Evolutionary conservation across 768 basidiomycete species (phyloP), one percentile per base, ranked within the genome.

Genomic region (Dacryopinax primogenitus): DNA sequence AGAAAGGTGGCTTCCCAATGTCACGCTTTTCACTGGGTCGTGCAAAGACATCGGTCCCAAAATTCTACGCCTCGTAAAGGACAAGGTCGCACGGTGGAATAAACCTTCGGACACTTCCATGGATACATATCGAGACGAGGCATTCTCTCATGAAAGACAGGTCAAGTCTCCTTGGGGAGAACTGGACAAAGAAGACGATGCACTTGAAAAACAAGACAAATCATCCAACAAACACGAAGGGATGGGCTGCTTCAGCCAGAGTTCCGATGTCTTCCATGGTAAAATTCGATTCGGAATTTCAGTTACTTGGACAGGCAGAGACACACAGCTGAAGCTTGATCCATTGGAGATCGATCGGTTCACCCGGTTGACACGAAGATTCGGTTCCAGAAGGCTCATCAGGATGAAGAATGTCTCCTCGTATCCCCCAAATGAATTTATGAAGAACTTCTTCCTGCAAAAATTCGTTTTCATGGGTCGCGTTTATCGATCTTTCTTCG

Each of bases 361-460:
- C 0, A 78, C 77, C 64, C 80, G 83, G 16, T 80, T 87, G 68
- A 72, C 80, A 0, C 79, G 87, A 15, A 76, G 82, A 2, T 87
- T 84, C 70, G 87, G 87, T 0, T 87, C 86, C n/a, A 75, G 76
- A n/a, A 73, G 74, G 28, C 76, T 88, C 34, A 69, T 89, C 2
- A 77, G 81, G 26, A 58, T 58, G 51, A 1, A 71, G n/a, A 63
- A 61, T 34, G n/a, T 13, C 37, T 28, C 6, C 64, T 12, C 16
- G 16, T 26, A 15, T 62, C 21, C 61, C 61, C 30, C 9, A 44
- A 18, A 44, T 4, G 15, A 64, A 47, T 37, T 21, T n/a, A 65
- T 36, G 64, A 65, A 75, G n/a, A 64, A 73, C 0, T 84, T 79
- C 64, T 77, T 86, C 63, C 68, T 71, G 11, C 75, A 78, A 35